Base-by-base conservation (phyloP, 306 rosid species). In the Castanea sativa region DNA sequence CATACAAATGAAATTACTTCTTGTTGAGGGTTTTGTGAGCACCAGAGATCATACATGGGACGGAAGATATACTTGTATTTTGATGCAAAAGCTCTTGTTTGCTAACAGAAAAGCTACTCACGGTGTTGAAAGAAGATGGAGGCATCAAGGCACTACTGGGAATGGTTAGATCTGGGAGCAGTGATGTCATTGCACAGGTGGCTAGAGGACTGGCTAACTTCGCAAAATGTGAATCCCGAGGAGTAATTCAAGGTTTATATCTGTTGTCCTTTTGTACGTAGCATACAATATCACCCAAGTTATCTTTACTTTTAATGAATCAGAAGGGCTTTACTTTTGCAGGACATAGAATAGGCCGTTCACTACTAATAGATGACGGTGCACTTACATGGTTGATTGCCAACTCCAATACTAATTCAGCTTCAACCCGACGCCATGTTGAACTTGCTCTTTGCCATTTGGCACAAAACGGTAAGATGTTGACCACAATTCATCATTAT, bases 191-290 rank as follows among this genome's bases (percentile, higher is more conserved):
- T 43, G 88, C 94, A 6, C 94, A 90, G 78, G 89, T 90, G 74
- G 94, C 89, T 30, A 79, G 94, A 69, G 94, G 92, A 72, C 77
- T 90, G 69, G 92, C 94, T 13, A 90, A 90, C 78, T 90, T 90
- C 53, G 92, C 94, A 3, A 90, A 90, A 78, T 90, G 94, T 35
- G 94, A 90, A 90, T 81, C 89, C 10, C 86, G 91, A 3, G 89
- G 86, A 85, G 81, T 82, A 7, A 72, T 83, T 73, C 91, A 88
- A 86, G 94, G 94, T 88, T 68, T n/a, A 76, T 61, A 11, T 33
- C 63, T 53, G 61, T 23, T 38, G 38, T 45, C 35, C 41, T 21
- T 65, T 57, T 10, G 20, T 58, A 45, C 6, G 20, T 58, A 45
- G 57, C 72, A 35, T 19, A 16, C 20, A 8, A 12, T 30, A 32